These are phyloP conservation scores for Venturia aucupariae DNA, from an alignment of 2,329 filamentous ascomycete genomes.

Conservation along the genomic window DNA sequence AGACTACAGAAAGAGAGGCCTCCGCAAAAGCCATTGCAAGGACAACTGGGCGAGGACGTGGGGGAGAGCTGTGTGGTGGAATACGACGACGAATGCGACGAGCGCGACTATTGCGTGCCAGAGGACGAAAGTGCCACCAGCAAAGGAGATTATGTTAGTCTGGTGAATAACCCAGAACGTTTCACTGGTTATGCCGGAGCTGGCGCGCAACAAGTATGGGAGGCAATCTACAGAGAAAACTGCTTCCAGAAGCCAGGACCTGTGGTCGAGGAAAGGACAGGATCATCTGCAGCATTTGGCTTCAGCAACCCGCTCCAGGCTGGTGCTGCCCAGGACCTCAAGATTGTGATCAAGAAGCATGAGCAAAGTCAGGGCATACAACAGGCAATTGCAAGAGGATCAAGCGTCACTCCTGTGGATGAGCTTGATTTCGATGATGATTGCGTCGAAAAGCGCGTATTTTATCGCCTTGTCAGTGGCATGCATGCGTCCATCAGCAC, in stretches of 20 bases:
- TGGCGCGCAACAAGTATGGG: constrained; percentile 84
- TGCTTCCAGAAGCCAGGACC: constrained; percentile 59
- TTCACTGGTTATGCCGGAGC: constrained; percentile 90
- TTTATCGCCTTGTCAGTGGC: constrained; percentile 87
- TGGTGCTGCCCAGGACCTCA: constrained; percentile 52
- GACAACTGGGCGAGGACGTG: constrained; percentile 73
- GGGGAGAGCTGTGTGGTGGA: constrained; percentile 96
- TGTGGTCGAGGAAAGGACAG: constrained; percentile 26
- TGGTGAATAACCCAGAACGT: constrained; percentile 85
- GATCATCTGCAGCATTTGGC: constrained; percentile 27
- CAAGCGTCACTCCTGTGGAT: constrained; percentile 48
- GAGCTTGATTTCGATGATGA: constrained; percentile 76
- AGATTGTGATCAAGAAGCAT: constrained; percentile 50
- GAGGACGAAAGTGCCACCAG: constrained; percentile 81
- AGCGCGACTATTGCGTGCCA: constrained; percentile 91
- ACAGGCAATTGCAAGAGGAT: constrained; percentile 40
- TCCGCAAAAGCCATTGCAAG: constrained; percentile 62
- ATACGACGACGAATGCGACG: constrained; percentile 94
- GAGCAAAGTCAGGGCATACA: constrained; percentile 53
- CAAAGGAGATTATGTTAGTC: constrained; percentile 93
- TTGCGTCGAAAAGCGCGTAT: constrained; percentile 97
- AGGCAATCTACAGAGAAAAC: constrained; percentile 94
- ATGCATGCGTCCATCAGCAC: constrained; percentile 98
- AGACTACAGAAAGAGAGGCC: constrained; percentile 58
- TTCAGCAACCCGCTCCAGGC: constrained; percentile 36